phyloP scores from a whole-genome alignment of 495 filamentous ascomycete genomes.

The Barbatosphaeria neglecta region DNA sequence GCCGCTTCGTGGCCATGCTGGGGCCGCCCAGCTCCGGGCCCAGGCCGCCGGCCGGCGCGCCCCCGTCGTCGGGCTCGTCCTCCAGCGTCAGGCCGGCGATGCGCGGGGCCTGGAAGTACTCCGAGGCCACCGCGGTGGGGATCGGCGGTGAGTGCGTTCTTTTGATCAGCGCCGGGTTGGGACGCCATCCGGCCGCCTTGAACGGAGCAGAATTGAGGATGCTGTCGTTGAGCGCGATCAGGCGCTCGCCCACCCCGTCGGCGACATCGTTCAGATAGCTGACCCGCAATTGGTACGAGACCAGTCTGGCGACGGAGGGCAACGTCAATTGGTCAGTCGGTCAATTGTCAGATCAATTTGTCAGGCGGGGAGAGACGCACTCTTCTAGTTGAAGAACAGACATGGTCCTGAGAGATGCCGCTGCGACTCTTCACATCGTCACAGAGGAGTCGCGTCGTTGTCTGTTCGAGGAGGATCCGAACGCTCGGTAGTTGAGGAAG shows the following conservation, averaged over 20 bases:
- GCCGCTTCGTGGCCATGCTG: slow-evolving; percentile 42
- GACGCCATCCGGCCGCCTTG: slow-evolving; percentile 85
- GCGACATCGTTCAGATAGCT: slow-evolving; percentile 83
- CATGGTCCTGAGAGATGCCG: neutral
- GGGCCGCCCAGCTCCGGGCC: slow-evolving; percentile 66
- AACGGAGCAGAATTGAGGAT: slow-evolving; percentile 92
- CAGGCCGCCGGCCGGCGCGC: slow-evolving; percentile 56
- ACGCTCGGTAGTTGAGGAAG: too few relatives aligned
- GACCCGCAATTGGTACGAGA: slow-evolving; percentile 84
- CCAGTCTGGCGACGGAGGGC: slow-evolving; percentile 48
- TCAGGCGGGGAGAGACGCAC: neutral
- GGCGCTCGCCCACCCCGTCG: slow-evolving; percentile 89
- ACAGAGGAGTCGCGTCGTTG: neutral
- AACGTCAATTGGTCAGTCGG: slow-evolving; percentile 7
- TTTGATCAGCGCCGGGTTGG: slow-evolving; percentile 66
- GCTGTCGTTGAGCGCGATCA: slow-evolving; percentile 83
- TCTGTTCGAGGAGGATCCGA: neutral
- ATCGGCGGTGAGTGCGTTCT: slow-evolving; percentile 94
- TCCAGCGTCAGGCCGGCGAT: slow-evolving; percentile 44
- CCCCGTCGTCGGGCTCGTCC: slow-evolving; percentile 72
- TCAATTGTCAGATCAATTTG: neutral
- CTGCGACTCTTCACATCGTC: neutral
- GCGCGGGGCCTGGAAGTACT: slow-evolving; percentile 79
- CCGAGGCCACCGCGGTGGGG: slow-evolving; percentile 74
- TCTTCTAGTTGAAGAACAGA: neutral